phyloP scores from a whole-genome alignment of 2,329 filamentous ascomycete genomes.

The Sclerotinia subarctica region DNA sequence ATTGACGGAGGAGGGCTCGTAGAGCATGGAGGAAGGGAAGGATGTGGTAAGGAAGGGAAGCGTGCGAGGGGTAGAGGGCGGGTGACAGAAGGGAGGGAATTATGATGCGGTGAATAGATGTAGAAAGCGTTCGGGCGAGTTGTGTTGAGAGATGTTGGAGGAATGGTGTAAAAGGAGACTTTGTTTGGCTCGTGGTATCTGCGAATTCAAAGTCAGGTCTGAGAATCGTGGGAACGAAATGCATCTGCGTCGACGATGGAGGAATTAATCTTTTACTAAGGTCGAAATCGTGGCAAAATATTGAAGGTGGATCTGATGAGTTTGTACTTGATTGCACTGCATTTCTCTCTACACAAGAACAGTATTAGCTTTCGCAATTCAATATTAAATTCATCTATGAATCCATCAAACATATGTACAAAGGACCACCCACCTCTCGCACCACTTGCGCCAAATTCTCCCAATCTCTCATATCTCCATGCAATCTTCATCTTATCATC shows the following conservation, averaged over 20 bases:
- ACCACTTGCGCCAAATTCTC: slow-evolving; percentile 58
- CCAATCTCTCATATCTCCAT: slow-evolving; percentile 89
- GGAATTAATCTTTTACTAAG: slow-evolving; percentile 62
- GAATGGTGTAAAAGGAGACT: slow-evolving; percentile 62
- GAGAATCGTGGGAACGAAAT: slow-evolving; percentile 48
- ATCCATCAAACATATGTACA: slow-evolving; percentile 54
- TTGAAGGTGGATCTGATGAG: slow-evolving; percentile 21
- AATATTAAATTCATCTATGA: slow-evolving; percentile 16
- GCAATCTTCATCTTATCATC: slow-evolving; percentile 96
- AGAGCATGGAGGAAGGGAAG: slow-evolving; percentile 80
- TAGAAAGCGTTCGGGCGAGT: slow-evolving; percentile 53
- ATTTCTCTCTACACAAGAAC: slow-evolving; percentile 30
- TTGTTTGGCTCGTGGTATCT: slow-evolving; percentile 35
- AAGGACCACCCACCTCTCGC: slow-evolving; percentile 42
- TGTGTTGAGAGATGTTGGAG: slow-evolving; percentile 55
- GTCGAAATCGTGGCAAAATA: slow-evolving; percentile 73
- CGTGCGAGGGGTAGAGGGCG: slow-evolving; percentile 70
- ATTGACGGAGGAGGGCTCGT: slow-evolving; percentile 67
- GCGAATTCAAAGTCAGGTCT: slow-evolving; percentile 32
- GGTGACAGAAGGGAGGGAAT: slow-evolving; percentile 85
- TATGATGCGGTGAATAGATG: slow-evolving; percentile 73
- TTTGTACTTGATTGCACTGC: slow-evolving; percentile 22
- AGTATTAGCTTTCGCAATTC: slow-evolving; percentile 23
- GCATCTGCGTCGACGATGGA: slow-evolving; percentile 50
- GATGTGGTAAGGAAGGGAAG: slow-evolving; percentile 67